Percentiles rank a stretch among this genome's conserved stretches.
phyloP scores from a whole-genome alignment of 371 early-diverging fungal species.

The Fennellomyces sp. region DNA sequence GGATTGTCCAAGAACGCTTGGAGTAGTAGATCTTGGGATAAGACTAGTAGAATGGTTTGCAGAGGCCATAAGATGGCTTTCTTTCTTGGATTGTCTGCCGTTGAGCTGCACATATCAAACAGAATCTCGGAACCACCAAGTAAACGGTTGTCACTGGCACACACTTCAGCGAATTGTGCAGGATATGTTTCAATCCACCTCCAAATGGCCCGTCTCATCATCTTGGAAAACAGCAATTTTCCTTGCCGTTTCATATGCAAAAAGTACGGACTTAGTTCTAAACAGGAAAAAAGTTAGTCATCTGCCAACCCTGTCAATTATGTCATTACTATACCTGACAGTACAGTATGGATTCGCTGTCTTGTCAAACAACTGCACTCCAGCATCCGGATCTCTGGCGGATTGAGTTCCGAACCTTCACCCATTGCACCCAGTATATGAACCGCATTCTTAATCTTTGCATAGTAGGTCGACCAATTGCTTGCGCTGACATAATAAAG shows the following conservation, averaged over 20 bases:
- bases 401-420: conserved; percentile 55
- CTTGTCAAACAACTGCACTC: conserved; percentile 77
- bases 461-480: conserved; percentile 82
- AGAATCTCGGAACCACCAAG: conserved; percentile 74
- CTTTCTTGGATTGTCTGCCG: conserved; percentile 69
- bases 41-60: conserved; percentile 72
- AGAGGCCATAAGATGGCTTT: conserved; percentile 82
- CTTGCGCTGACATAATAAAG: conserved; percentile 80
- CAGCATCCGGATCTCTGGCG: conserved; percentile 75
- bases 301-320: too few relatives aligned
- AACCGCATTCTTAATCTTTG: conserved; percentile 62
- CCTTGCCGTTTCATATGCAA: conserved; percentile 67
- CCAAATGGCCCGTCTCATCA: conserved; percentile 81
- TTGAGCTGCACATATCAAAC: conserved; percentile 71
- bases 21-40: conserved; percentile 76
- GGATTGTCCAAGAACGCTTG: conserved; percentile 51
- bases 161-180: conserved; percentile 67
- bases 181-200: conserved; percentile 85
- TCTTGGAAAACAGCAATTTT: conserved; percentile 66
- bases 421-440: conserved; percentile 55
- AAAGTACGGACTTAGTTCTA: conserved; percentile 68
- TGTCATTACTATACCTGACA: conserved; percentile 54
- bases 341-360: conserved; percentile 63
- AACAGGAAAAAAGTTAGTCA: too few relatives aligned
- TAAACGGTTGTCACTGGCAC: conserved; percentile 59